A percentile compares a stretch with the other conserved stretches of the same genome.
Conservation (phyloP, 208 protist species). For the Histomonas meleagridis region DNA sequence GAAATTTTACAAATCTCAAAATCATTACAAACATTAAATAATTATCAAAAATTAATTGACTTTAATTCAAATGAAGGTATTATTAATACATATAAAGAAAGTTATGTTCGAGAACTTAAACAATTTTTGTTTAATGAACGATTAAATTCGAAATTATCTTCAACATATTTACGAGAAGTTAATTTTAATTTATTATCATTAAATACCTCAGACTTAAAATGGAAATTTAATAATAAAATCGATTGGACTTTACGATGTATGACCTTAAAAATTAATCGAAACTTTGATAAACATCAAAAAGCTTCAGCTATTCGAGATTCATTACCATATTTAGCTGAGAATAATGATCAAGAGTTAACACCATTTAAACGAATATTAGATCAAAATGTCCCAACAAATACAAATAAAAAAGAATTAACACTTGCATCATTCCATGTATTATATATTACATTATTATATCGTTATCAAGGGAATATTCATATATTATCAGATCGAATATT, state of each 20-base stretch:
- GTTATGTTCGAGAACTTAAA: too few species aligned
- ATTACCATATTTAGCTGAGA: background rate
- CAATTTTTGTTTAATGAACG: too few species aligned
- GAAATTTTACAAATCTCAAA: too few species aligned
- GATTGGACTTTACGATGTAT: background rate
- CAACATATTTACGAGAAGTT: too few species aligned
- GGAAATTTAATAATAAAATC: background rate
- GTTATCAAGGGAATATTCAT: background rate
- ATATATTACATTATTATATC: background rate
- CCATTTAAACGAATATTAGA: slow-evolving; percentile 14
- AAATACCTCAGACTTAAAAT: too few species aligned
- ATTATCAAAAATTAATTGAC: too few species aligned
- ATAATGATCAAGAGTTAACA: background rate
- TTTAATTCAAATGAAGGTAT: too few species aligned
- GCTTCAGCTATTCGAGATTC: background rate
- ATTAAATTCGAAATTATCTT: too few species aligned
- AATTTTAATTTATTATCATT: too few species aligned
- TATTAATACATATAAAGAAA: too few species aligned
- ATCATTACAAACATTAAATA: too few species aligned
- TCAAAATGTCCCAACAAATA: background rate
- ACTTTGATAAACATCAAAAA: background rate
- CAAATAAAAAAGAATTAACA: background rate
- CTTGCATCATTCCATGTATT: background rate
- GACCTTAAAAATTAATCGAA: background rate
- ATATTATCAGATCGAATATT: background rate